A percentile compares a stretch with the other conserved stretches of the same genome.
phyloP scores from a whole-genome alignment of 2,329 filamentous ascomycete genomes.

The Aureobasidium subglaciale region DNA sequence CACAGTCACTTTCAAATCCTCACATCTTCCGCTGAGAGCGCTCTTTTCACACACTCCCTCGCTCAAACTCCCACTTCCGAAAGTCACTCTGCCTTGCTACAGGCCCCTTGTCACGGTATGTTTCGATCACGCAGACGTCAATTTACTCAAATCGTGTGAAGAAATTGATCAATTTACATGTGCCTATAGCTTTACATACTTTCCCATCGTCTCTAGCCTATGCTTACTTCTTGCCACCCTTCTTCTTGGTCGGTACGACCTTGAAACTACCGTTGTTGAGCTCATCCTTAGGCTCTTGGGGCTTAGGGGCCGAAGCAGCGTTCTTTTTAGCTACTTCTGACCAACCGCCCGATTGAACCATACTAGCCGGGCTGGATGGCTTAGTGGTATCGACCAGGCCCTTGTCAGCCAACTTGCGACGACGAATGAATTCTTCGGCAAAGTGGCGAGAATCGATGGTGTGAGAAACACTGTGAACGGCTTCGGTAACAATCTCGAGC shows the following conservation, averaged over 20 bases:
- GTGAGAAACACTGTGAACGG: slow-evolving; percentile 76
- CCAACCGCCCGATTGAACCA: slow-evolving; percentile 63
- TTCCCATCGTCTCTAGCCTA: too few relatives aligned
- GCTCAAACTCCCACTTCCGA: too few relatives aligned
- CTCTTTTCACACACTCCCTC: too few relatives aligned
- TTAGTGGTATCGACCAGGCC: slow-evolving; percentile 66
- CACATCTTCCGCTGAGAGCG: too few relatives aligned
- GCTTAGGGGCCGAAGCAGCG: slow-evolving; percentile 39
- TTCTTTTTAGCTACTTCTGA: slow-evolving; percentile 92
- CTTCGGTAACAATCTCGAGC: slow-evolving; percentile 75
- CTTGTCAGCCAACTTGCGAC: slow-evolving; percentile 88
- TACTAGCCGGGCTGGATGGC: slow-evolving; percentile 44
- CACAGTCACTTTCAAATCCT: too few relatives aligned
- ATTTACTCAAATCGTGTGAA: too few relatives aligned
- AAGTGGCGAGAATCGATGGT: slow-evolving; percentile 92
- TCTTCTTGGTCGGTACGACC: slow-evolving; percentile 88
- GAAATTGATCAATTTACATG: too few relatives aligned
- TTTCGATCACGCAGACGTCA: too few relatives aligned
- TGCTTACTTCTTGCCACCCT: slow-evolving; percentile 50
- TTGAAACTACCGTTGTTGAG: slow-evolving; percentile 64
- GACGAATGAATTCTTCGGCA: slow-evolving; percentile 86
- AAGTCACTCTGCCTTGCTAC: too few relatives aligned
- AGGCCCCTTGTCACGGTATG: too few relatives aligned
- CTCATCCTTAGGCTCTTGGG: slow-evolving; percentile 35
- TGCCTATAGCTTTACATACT: too few relatives aligned